phyloP scores from a whole-genome alignment of 2,329 filamentous ascomycete species.

The Xylariaceae sp. region DNA sequence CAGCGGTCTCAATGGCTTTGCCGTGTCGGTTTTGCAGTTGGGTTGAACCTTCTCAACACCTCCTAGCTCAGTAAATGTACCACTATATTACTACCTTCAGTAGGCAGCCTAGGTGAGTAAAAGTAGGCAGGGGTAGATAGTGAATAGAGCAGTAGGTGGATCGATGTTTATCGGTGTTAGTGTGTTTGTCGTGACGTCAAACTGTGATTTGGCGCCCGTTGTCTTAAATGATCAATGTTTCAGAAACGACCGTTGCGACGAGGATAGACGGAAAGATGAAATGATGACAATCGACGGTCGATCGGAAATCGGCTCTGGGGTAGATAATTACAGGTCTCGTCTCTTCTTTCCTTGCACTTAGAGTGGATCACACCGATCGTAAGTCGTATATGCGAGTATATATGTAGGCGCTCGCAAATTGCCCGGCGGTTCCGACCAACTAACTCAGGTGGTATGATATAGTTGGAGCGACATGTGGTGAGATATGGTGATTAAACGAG shows the following conservation, averaged over 20 bases:
- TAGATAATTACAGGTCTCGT: too few species aligned
- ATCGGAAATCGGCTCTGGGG: conserved; percentile 9
- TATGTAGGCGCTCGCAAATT: not conserved
- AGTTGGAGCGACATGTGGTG: not conserved
- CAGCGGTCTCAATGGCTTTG: too few species aligned
- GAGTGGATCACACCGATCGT: conserved; percentile 6
- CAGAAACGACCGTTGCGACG: conserved; percentile 20
- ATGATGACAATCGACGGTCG: conserved; percentile 10
- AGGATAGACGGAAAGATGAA: conserved; percentile 8
- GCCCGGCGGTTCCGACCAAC: not conserved
- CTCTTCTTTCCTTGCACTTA: not conserved
- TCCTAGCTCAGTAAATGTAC: too few species aligned
- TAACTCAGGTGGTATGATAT: too few species aligned
- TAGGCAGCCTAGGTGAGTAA: too few species aligned
- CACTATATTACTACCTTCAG: too few species aligned
- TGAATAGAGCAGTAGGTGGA: too few species aligned
- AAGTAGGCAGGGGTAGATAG: too few species aligned
- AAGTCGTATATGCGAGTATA: not conserved
- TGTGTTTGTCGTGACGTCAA: conserved; percentile 22
- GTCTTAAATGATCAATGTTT: conserved; percentile 20
- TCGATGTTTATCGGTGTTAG: too few species aligned
- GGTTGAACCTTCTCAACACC: too few species aligned
- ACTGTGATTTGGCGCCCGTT: conserved; percentile 13
- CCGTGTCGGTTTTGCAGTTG: too few species aligned
- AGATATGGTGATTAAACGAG: not conserved